Evolutionary conservation across 306 rosid genomes (phyloP), one percentile per base, ranked within the genome.

Genomic region (Vigna mungo): DNA sequence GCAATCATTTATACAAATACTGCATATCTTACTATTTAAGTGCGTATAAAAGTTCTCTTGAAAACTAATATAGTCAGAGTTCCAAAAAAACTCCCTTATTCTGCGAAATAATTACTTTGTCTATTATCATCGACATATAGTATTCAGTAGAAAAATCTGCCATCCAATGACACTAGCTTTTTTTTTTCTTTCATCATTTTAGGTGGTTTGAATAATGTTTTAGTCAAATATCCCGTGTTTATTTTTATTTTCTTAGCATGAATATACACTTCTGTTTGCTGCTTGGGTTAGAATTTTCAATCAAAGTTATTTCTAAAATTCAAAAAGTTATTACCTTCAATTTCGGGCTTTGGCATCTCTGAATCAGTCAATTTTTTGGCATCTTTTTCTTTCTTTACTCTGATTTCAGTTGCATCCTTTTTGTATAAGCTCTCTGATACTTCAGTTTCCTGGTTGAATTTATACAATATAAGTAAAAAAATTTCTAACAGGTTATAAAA

Each of bases 401-500:
- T n/a, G 27, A 4, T 1, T 65, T 65, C 25, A 41, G 0, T 41
- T 17, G 12, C 53, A 39, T 41, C 52, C 17, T 9, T 20, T 16
- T 20, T 17, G 1, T 37, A 0, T 17, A 10, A 37, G 17, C 18
- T 37, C 48, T 37, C 68, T 23, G 16, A 25, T 58, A 41, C 32
- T 44, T 73, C 13, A 16, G 8, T 11, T 43, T 18, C 56, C 78
- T 73, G n/a, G 46, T 73, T 37, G 15, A 66, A 71, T 7, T 17
- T 4, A 9, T 34, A 54, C 3, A 9, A 7, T 18, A 5, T 20
- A 10, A 53, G 14, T 32, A 18, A 18, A 41, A 18, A 71, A 6
- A 36, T 52, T 36, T 20, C 3, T 32, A 5, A 71, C 0, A 5
- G 37, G 16, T 51, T 14, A 32, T 18, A n/a, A 18, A 51, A 3